phyloP scores from a whole-genome alignment of 2,329 filamentous ascomycete species.

The Fusarium pseudoanthophilum region DNA sequence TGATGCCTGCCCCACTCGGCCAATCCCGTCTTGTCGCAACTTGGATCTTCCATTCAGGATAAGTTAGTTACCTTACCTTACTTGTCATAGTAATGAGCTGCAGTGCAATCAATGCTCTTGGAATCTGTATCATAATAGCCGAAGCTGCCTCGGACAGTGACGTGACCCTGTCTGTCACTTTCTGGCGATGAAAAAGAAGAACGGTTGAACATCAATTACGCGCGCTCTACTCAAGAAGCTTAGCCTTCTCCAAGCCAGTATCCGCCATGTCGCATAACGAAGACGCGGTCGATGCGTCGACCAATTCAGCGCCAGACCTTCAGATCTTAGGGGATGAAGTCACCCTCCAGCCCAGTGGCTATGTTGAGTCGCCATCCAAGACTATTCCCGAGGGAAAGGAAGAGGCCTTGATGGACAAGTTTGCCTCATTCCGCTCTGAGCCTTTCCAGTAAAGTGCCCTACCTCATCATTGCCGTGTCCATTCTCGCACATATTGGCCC shows the following conservation, averaged over 20 bases:
- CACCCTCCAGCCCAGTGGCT: slow-evolving; percentile 79
- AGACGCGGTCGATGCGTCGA: slow-evolving; percentile 46
- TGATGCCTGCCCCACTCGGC: slow-evolving; percentile 37
- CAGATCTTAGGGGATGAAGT: slow-evolving; percentile 80
- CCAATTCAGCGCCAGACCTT: slow-evolving; percentile 73
- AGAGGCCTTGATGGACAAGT: slow-evolving; percentile 80
- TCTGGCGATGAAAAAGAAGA: slow-evolving; percentile 32
- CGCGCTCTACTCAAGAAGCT: slow-evolving; percentile 3
- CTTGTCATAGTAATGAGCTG: slow-evolving; percentile 2
- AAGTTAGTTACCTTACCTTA: neutral
- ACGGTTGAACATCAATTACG: slow-evolving; percentile 30
- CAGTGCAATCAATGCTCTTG: slow-evolving; percentile 14
- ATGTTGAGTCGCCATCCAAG: slow-evolving; percentile 59
- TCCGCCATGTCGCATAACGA: slow-evolving; percentile 48
- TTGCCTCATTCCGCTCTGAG: slow-evolving; percentile 83
- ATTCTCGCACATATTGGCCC: neutral
- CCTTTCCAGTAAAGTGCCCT: slow-evolving; percentile 63
- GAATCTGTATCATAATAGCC: slow-evolving; percentile 17
- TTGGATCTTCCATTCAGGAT: slow-evolving; percentile 17
- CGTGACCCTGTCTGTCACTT: slow-evolving; percentile 18
- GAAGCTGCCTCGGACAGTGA: slow-evolving; percentile 8
- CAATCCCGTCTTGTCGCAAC: slow-evolving; percentile 40
- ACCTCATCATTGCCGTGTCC: neutral
- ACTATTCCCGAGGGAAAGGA: slow-evolving; percentile 66
- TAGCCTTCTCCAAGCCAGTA: neutral